A percentile compares a stretch with the other conserved stretches of the same genome.
phyloP scores from a whole-genome alignment of 768 basidiomycete genomes.

The Crassisporium funariophilum region DNA sequence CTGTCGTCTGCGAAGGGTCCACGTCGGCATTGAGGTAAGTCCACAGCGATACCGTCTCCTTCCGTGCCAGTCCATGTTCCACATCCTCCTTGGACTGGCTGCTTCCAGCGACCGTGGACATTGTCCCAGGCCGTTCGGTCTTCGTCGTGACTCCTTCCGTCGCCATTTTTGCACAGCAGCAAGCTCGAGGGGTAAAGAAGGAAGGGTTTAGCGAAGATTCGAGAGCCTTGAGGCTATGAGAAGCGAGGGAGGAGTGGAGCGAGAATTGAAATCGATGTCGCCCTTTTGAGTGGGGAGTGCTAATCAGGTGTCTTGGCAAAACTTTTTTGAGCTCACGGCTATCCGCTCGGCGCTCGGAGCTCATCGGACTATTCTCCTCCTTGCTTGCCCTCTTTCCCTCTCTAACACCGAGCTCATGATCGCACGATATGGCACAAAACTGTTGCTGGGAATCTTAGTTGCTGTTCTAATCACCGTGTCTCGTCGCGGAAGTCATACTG shows the following conservation, averaged over 20 bases:
- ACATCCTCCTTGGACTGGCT: conserved; percentile 16
- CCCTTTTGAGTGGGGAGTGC: conserved; percentile 7
- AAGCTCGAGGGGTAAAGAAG: conserved; percentile 1
- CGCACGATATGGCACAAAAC: no score
- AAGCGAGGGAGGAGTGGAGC: conserved; percentile 5
- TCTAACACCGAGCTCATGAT: conserved; percentile 21
- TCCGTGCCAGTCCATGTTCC: conserved; percentile 14
- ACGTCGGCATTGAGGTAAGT: conserved; percentile 46
- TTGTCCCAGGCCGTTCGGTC: neutral
- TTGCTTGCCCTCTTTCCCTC: conserved; percentile 12
- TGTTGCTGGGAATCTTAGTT: no score
- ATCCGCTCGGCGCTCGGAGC: conserved; percentile 20
- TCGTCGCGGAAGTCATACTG: no score
- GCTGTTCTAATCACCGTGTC: no score
- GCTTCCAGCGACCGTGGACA: conserved; percentile 6
- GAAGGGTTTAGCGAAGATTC: no score
- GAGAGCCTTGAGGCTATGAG: no score
- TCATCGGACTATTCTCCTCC: conserved; percentile 8
- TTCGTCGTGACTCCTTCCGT: neutral
- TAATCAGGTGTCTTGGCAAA: conserved; percentile 20
- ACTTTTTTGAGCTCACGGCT: conserved; percentile 16
- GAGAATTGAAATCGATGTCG: conserved; percentile 12
- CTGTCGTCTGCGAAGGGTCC: conserved; percentile 50
- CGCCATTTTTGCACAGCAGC: conserved; percentile 6
- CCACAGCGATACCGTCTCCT: conserved; percentile 31